A percentile compares a stretch with the other conserved stretches of the same genome.
Evolutionary conservation across 176 grass and related monocot species (phyloP).

Genomic region (Hsuehochloa calcarea): DNA sequence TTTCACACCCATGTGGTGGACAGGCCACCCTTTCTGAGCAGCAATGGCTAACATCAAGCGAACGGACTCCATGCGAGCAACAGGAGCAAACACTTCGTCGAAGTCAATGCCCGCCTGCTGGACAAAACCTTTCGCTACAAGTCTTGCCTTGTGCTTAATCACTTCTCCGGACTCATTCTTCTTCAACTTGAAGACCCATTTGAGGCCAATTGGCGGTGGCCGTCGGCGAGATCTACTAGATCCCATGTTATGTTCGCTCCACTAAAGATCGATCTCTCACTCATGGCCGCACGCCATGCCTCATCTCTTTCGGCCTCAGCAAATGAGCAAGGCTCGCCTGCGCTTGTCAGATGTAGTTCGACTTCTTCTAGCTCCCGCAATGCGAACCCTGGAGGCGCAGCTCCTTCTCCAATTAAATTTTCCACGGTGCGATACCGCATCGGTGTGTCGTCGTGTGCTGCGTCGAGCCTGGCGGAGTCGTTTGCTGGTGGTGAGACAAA

Average conservation of each 20-base stretch:
- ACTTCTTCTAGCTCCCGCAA: not conserved
- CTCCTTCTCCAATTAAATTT: not conserved
- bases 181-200: not conserved
- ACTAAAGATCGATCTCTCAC: not conserved
- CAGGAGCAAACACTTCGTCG: too few relatives aligned
- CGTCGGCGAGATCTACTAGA: not conserved
- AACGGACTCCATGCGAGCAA: too few relatives aligned
- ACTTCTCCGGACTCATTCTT: too few relatives aligned
- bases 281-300: not conserved
- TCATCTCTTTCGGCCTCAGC: not conserved
- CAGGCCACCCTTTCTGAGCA: too few relatives aligned
- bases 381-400: not conserved
- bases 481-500: not conserved
- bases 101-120: too few relatives aligned
- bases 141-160: too few relatives aligned
- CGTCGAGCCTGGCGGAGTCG: not conserved
- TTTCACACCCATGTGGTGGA: too few relatives aligned
- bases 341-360: not conserved
- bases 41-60: too few relatives aligned
- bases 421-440: not conserved
- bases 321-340: not conserved
- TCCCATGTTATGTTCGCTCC: not conserved
- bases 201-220: not conserved
- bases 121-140: too few relatives aligned
- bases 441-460: not conserved